phyloP scores from a whole-genome alignment of 176 grass and related monocot genomes.

The Juncus effusus region DNA sequence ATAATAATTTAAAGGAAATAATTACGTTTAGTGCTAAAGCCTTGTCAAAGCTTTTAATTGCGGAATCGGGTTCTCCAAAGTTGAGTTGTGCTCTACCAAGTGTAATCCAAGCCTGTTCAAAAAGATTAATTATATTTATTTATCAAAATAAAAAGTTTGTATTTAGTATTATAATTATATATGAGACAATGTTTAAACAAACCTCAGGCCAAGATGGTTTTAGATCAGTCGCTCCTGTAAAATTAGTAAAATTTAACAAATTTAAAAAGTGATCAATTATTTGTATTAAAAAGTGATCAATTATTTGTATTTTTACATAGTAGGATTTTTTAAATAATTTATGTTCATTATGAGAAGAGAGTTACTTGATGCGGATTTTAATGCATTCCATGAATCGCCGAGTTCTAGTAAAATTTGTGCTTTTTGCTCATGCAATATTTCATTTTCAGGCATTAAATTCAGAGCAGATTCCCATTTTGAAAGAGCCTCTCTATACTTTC shows the following conservation, averaged over 20 bases:
- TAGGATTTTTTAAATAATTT: too few relatives aligned
- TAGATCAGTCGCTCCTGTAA: conserved; percentile 78
- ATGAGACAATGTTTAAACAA: conserved; percentile 22
- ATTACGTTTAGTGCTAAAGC: conserved; percentile 53
- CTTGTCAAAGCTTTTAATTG: conserved; percentile 68
- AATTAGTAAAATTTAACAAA: conserved; percentile 29
- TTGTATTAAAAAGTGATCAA: too few relatives aligned
- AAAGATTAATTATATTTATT: conserved; percentile 3
- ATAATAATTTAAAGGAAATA: neutral
- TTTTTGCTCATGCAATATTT: conserved; percentile 74
- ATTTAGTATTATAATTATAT: neutral
- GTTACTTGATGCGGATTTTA: conserved; percentile 70
- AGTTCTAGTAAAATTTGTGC: conserved; percentile 84
- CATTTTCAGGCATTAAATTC: conserved; percentile 59
- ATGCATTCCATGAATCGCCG: conserved; percentile 74
- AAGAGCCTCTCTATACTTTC: conserved; percentile 75
- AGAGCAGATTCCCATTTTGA: conserved; percentile 80
- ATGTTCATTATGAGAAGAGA: too few relatives aligned
- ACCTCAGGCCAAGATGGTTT: conserved; percentile 78
- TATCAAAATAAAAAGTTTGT: conserved; percentile 1
- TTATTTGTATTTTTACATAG: too few relatives aligned
- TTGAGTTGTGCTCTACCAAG: conserved; percentile 89
- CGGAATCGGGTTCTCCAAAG: conserved; percentile 83
- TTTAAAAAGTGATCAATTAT: neutral
- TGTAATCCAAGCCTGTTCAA: conserved; percentile 69